Evolutionary conservation across 1,139 yeast genomes (phyloP).

Genomic region (Magnusiomyces fungicola): DNA sequence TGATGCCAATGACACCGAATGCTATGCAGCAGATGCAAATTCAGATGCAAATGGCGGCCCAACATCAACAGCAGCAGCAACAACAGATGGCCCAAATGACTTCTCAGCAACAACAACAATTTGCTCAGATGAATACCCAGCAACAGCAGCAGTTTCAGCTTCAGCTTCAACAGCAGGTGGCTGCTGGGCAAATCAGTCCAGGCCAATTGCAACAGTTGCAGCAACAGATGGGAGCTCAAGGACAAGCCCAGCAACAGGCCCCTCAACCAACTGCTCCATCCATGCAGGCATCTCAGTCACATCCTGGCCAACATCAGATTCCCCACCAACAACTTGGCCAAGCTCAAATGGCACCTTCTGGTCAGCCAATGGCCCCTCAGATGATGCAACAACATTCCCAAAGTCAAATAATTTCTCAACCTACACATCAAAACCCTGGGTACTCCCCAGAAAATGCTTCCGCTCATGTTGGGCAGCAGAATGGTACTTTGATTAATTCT

Average conservation of each 20-base stretch:
- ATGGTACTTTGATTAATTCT: not conserved
- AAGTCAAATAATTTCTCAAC: not conserved
- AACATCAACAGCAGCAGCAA: constrained; percentile 1
- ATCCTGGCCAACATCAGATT: not conserved
- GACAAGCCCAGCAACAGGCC: not conserved
- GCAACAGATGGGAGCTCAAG: not conserved
- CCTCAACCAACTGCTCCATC: not conserved
- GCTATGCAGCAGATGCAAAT: constrained; percentile 1
- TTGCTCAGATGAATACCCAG: constrained; percentile 2
- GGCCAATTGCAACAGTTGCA: constrained; percentile 2
- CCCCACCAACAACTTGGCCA: constrained; percentile 2
- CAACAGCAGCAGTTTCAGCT: constrained; percentile 1
- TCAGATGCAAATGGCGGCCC: not conserved
- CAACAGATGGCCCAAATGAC: constrained; percentile 6
- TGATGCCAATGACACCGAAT: not conserved
- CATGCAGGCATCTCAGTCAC: constrained; percentile 1
- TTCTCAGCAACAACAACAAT: constrained; percentile 6
- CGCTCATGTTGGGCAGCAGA: not conserved
- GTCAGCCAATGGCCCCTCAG: not conserved
- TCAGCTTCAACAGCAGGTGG: constrained; percentile 1
- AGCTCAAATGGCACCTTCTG: not conserved
- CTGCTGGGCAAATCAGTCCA: not conserved
- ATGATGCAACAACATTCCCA: not conserved
- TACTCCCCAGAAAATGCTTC: not conserved
- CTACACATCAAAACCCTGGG: not conserved